A percentile compares a stretch with the other conserved stretches of the same genome.
Evolutionary conservation across 306 rosid genomes (phyloP).

Genomic region (Ceratonia siliqua): DNA sequence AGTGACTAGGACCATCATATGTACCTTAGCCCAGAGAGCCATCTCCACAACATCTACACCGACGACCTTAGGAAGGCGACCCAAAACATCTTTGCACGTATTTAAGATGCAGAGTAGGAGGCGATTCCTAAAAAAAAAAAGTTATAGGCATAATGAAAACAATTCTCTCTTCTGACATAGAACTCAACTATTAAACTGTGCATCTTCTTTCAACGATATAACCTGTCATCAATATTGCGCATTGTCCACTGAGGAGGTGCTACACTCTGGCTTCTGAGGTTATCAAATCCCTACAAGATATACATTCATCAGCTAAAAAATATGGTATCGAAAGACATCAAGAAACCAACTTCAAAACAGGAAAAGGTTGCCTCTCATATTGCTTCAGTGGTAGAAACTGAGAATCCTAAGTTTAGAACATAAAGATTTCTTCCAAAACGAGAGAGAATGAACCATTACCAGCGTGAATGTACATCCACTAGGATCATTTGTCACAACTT

Average conservation of each 20-base stretch:
- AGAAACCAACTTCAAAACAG: slow-evolving; percentile 11
- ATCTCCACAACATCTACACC: slow-evolving; percentile 97
- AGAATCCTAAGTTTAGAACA: slow-evolving; percentile 5
- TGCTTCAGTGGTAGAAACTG: slow-evolving; percentile 8
- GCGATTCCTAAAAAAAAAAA: slow-evolving; percentile 65
- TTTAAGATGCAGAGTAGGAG: slow-evolving; percentile 73
- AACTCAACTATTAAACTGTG: slow-evolving; percentile 11
- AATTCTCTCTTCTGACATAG: background rate
- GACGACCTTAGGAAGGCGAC: slow-evolving; percentile 92
- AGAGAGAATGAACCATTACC: slow-evolving; percentile 55
- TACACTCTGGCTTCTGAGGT: slow-evolving; percentile 92
- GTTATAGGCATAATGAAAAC: slow-evolving; percentile 22
- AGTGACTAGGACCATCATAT: slow-evolving; percentile 35
- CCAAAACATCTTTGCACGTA: slow-evolving; percentile 80
- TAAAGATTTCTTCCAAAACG: background rate
- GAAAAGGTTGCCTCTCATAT: slow-evolving; percentile 17
- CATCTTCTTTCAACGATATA: slow-evolving; percentile 29
- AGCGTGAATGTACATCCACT: slow-evolving; percentile 91
- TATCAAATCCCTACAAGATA: slow-evolving; percentile 85
- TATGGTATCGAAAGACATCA: background rate
- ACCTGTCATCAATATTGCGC: slow-evolving; percentile 97
- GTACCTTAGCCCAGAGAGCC: slow-evolving; percentile 99
- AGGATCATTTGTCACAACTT: slow-evolving; percentile 85
- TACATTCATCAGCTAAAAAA: slow-evolving; percentile 32
- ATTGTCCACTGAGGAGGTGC: slow-evolving; percentile 99